phyloP scores from a whole-genome alignment of 139 green algal species.

The Haematococcus sp. region DNA sequence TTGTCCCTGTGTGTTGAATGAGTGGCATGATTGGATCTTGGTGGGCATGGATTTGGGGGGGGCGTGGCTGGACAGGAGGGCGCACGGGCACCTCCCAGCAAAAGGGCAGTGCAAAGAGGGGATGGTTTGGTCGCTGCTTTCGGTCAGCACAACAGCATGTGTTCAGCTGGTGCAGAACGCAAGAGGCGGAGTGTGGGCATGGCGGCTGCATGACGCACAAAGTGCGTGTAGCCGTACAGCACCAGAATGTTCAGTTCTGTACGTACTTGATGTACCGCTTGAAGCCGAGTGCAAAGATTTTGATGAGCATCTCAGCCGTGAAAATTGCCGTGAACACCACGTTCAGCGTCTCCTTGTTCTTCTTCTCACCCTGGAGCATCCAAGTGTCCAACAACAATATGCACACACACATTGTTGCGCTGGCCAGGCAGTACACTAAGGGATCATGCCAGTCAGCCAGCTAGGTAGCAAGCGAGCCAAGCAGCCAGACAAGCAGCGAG shows the following conservation, averaged over 20 bases:
- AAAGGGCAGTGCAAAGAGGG: too few species aligned
- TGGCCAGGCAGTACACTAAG: neutral
- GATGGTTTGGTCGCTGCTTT: too few species aligned
- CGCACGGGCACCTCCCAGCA: too few species aligned
- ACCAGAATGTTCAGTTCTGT: neutral
- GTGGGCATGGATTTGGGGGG: too few species aligned
- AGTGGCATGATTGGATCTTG: too few species aligned
- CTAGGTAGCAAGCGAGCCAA: too few species aligned
- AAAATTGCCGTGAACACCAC: slow-evolving; percentile 67
- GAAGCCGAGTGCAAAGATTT: slow-evolving; percentile 60
- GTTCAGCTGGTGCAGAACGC: too few species aligned
- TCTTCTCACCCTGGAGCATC: slow-evolving; percentile 1
- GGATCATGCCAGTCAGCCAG: too few species aligned
- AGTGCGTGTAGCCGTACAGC: neutral
- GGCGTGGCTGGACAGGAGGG: neutral
- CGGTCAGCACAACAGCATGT: too few species aligned
- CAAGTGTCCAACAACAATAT: slow-evolving; percentile 9
- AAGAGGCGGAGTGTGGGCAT: too few species aligned
- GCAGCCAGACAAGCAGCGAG: too few species aligned
- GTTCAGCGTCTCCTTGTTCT: slow-evolving; percentile 32
- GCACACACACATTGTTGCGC: slow-evolving; percentile 2
- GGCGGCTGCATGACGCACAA: too few species aligned
- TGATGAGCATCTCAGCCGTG: slow-evolving; percentile 59
- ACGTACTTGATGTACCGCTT: slow-evolving; percentile 34
- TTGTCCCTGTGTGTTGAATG: slow-evolving; percentile 8